Percentiles rank a stretch among this genome's conserved stretches.
Evolutionary conservation across 345 rosid genomes (phyloP).

Genomic region (Acer campestre): DNA sequence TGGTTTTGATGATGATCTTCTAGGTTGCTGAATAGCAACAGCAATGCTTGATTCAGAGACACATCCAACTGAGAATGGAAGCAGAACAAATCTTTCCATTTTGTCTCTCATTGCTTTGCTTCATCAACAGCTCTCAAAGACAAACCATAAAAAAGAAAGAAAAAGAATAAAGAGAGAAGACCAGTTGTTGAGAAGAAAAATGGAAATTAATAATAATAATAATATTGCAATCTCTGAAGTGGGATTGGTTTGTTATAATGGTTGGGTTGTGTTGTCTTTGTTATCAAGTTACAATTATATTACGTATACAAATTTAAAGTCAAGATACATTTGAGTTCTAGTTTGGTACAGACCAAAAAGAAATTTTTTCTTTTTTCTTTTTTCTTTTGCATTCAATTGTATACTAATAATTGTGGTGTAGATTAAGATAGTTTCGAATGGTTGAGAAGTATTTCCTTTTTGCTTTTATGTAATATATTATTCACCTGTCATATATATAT

Average conservation of each 20-base stretch:
- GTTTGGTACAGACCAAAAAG: slow-evolving; percentile 26
- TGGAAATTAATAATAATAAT: background rate
- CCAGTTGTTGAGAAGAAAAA: background rate
- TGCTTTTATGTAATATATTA: too few species aligned
- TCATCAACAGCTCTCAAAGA: slow-evolving; percentile 9
- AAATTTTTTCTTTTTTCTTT: too few species aligned
- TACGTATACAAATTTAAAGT: slow-evolving; percentile 18
- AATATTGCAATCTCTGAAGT: slow-evolving; percentile 6
- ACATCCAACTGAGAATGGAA: slow-evolving; percentile 80
- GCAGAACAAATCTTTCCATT: slow-evolving; percentile 79
- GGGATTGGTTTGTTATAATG: slow-evolving; percentile 35
- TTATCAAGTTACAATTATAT: slow-evolving; percentile 40
- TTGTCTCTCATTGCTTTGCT: slow-evolving; percentile 57
- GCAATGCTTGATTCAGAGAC: slow-evolving; percentile 74
- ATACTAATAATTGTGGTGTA: background rate
- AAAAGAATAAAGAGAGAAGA: background rate
- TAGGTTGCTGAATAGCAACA: slow-evolving; percentile 34
- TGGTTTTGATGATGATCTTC: slow-evolving; percentile 27
- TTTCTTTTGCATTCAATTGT: background rate
- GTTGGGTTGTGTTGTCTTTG: slow-evolving; percentile 39
- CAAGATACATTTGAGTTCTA: slow-evolving; percentile 18
- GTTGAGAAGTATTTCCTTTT: too few species aligned
- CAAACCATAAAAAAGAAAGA: background rate
- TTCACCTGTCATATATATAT: too few species aligned
- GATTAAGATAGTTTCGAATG: background rate